Conservation (phyloP, 1,139 yeast species). For the Lodderomyces beijingensis region DNA sequence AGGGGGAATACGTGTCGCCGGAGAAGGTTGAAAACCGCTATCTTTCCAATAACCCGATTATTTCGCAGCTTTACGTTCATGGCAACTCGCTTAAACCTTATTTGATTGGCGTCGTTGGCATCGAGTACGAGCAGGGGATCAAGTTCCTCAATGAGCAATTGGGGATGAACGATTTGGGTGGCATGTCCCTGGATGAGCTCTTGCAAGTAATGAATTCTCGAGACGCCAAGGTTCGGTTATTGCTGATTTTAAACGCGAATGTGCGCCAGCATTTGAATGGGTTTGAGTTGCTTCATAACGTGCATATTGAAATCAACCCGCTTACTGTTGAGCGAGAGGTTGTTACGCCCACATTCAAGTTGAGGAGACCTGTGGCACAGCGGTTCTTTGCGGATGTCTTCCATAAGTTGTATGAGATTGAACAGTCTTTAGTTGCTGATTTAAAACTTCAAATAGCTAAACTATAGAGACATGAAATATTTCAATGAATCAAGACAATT, state of each 20-base stretch:
- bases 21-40: conserved; percentile 33
- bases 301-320: conserved; percentile 31
- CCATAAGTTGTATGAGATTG: conserved; percentile 20
- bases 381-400: conserved; percentile 23
- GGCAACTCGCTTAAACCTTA: conserved; percentile 57
- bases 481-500: too few species aligned
- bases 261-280: conserved; percentile 23
- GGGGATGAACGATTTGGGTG: conserved; percentile 13
- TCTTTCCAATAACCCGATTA: conserved; percentile 23
- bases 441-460: conserved; percentile 9
- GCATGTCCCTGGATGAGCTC: conserved; percentile 19
- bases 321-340: conserved; percentile 34
- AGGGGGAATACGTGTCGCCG: conserved; percentile 37
- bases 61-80: conserved; percentile 32
- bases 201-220: conserved; percentile 22
- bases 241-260: conserved; percentile 21
- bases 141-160: conserved; percentile 17
- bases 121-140: conserved; percentile 23
- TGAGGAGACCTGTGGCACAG: conserved; percentile 29
- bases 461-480: conserved; percentile 7
- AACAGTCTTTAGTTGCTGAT: conserved; percentile 15
- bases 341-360: conserved; percentile 38
- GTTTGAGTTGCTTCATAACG: conserved; percentile 30
- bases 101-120: conserved; percentile 60
- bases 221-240: conserved; percentile 21